Percentiles rank a stretch among this genome's conserved stretches.
These are phyloP conservation scores for Diddensiella transvaalensis DNA, from an alignment of 805 yeast genomes.

Conservation along the genomic window DNA sequence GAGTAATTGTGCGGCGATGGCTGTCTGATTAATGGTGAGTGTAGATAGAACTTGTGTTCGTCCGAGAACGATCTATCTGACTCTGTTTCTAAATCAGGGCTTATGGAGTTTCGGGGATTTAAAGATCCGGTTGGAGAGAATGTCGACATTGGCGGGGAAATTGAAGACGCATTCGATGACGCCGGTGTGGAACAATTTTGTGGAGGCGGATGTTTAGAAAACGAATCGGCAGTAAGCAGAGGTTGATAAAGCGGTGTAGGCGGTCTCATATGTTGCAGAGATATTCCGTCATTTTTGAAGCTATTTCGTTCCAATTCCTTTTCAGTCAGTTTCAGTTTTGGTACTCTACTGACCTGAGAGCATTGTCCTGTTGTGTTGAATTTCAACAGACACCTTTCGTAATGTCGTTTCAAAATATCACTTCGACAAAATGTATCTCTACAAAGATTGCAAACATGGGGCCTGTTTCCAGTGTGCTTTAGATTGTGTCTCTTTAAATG, in stretches of 20 bases:
- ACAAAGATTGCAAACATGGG: slow-evolving; percentile 74
- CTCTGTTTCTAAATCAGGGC: not conserved
- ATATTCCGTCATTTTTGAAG: not conserved
- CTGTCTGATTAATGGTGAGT: not conserved
- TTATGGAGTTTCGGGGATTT: not conserved
- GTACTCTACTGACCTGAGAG: slow-evolving; percentile 17
- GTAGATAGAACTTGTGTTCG: not conserved
- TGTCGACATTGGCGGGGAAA: not conserved
- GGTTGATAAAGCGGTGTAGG: not conserved
- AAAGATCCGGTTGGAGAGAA: not conserved
- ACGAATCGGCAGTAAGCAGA: not conserved
- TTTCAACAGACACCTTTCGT: slow-evolving; percentile 19
- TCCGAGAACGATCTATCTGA: not conserved
- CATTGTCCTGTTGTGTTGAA: slow-evolving; percentile 13
- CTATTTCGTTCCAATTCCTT: not conserved
- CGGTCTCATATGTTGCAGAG: not conserved
- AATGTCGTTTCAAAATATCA: slow-evolving; percentile 25
- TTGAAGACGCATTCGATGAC: not conserved
- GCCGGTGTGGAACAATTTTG: not conserved
- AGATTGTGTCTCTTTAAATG: slow-evolving; percentile 79
- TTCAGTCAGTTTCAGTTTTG: slow-evolving; percentile 6
- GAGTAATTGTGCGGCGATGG: not conserved
- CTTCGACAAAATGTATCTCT: slow-evolving; percentile 29
- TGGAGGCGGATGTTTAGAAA: not conserved
- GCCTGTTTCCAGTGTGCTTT: slow-evolving; percentile 82